Percentiles rank a stretch among this genome's conserved stretches.
These are phyloP conservation scores for Alternaria sp. DNA, from an alignment of 2,329 filamentous ascomycete species.

Conservation along the genomic window DNA sequence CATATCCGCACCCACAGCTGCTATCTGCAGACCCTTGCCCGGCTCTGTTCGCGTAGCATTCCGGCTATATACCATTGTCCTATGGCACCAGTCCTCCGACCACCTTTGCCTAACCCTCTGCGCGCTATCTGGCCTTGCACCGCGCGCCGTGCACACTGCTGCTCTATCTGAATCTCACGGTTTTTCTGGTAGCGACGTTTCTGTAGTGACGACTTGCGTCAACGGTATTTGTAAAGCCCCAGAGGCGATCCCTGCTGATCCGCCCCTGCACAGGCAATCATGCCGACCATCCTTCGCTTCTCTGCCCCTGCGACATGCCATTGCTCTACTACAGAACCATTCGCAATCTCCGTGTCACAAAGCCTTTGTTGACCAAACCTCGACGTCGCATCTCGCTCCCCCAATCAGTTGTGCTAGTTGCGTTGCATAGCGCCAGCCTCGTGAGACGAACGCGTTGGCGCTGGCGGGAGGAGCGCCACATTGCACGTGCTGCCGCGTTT, in stretches of 20 bases:
- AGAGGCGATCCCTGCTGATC: constrained; percentile 13
- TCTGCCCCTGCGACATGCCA: constrained; percentile 5
- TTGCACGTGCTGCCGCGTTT: constrained; percentile 11
- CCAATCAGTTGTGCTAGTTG: constrained; percentile 23
- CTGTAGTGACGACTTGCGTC: constrained; percentile 8
- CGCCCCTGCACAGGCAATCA: constrained; percentile 5
- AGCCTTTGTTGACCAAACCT: constrained; percentile 16
- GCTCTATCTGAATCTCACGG: not conserved
- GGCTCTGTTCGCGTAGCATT: constrained; percentile 17
- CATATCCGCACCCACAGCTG: constrained; percentile 18
- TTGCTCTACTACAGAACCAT: constrained; percentile 5
- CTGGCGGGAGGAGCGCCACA: constrained; percentile 13
- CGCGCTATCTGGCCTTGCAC: not conserved
- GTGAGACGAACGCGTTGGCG: constrained; percentile 4
- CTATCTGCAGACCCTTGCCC: constrained; percentile 12
- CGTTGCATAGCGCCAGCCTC: constrained; percentile 8
- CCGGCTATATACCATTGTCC: constrained; percentile 19
- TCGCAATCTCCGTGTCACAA: constrained; percentile 37
- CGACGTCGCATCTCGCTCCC: constrained; percentile 15
- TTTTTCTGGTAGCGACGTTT: not conserved
- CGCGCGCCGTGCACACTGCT: not conserved
- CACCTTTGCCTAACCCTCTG: not conserved
- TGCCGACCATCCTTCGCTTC: constrained; percentile 4
- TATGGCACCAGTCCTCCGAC: not conserved
- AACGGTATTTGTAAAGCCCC: constrained; percentile 5